A percentile compares a stretch with the other conserved stretches of the same genome.
Conservation (phyloP, 2,329 filamentous ascomycete genomes). For the Emericellopsis atlantica region DNA sequence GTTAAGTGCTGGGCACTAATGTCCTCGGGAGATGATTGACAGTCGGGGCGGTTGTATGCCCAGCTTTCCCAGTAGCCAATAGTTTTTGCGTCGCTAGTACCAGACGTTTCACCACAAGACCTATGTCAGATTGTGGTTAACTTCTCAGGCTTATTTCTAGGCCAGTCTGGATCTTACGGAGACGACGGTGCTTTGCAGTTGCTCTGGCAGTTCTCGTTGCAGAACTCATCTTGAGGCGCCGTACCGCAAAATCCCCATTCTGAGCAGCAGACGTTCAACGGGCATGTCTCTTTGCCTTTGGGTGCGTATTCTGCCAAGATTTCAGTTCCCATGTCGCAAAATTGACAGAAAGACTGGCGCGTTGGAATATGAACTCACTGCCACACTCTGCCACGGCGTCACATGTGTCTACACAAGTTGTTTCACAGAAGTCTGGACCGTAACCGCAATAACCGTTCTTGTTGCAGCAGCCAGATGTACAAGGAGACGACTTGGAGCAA, state of each 20-base stretch:
- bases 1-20: slow-evolving; percentile 9
- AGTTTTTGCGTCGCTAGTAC: slow-evolving; percentile 1
- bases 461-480: slow-evolving; percentile 6
- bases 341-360: too few relatives aligned
- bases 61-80: slow-evolving; percentile 20
- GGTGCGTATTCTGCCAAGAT: too few relatives aligned
- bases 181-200: background rate
- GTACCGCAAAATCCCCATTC: slow-evolving; percentile 19
- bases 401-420: slow-evolving; percentile 9
- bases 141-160: background rate
- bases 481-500: too few relatives aligned
- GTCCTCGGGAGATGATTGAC: slow-evolving; percentile 6
- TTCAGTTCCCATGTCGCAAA: too few relatives aligned
- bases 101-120: background rate
- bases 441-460: slow-evolving; percentile 11
- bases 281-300: slow-evolving; percentile 9
- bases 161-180: slow-evolving; percentile 1
- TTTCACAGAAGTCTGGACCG: slow-evolving; percentile 5
- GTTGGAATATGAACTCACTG: slow-evolving; percentile 7
- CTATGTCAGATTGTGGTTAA: background rate
- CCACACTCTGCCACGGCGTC: slow-evolving; percentile 14
- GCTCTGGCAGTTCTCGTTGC: slow-evolving; percentile 5
- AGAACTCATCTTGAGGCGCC: slow-evolving; percentile 14
- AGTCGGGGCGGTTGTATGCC: slow-evolving; percentile 8
- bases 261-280: slow-evolving; percentile 22